Percentiles rank a stretch among this genome's conserved stretches.
Evolutionary conservation across 2,329 filamentous ascomycete genomes (phyloP).

Genomic region (Penicillium palitans): DNA sequence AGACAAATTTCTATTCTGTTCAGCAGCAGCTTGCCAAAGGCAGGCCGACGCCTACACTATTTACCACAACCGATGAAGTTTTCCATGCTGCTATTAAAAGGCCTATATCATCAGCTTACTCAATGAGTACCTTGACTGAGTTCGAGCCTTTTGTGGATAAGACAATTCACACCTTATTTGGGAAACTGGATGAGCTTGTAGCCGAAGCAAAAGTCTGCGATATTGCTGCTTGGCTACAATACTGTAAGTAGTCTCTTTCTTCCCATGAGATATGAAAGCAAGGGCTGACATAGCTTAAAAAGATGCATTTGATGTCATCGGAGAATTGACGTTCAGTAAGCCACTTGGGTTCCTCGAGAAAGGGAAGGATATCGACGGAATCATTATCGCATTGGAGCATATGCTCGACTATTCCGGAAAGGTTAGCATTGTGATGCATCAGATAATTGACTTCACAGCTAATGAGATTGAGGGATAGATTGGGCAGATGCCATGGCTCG

Average conservation of each 20-base stretch:
- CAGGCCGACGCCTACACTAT: slow-evolving; percentile 22
- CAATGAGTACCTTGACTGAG: slow-evolving; percentile 44
- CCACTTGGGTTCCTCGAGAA: slow-evolving; percentile 37
- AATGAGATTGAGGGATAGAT: slow-evolving; percentile 10
- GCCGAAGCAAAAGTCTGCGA: slow-evolving; percentile 25
- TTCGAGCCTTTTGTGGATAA: slow-evolving; percentile 42
- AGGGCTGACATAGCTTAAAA: neutral
- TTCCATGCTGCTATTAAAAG: slow-evolving; percentile 45
- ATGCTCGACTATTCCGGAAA: slow-evolving; percentile 30
- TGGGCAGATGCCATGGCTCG: slow-evolving; percentile 41
- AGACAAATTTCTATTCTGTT: slow-evolving; percentile 23
- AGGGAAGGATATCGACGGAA: slow-evolving; percentile 34
- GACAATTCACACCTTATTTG: slow-evolving; percentile 31
- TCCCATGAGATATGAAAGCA: neutral
- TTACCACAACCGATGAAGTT: slow-evolving; percentile 31
- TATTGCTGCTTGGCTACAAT: slow-evolving; percentile 36
- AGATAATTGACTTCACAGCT: neutral
- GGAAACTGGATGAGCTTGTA: slow-evolving; percentile 28
- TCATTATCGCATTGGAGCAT: slow-evolving; percentile 32
- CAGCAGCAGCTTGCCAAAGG: slow-evolving; percentile 25
- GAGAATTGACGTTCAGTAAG: slow-evolving; percentile 38
- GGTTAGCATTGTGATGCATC: neutral
- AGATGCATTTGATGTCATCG: slow-evolving; percentile 41
- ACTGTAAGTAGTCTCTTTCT: slow-evolving; percentile 18
- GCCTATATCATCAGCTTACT: slow-evolving; percentile 43